Conservation (phyloP, 108 stramenopile species). For the Craspedostauros australis region DNA sequence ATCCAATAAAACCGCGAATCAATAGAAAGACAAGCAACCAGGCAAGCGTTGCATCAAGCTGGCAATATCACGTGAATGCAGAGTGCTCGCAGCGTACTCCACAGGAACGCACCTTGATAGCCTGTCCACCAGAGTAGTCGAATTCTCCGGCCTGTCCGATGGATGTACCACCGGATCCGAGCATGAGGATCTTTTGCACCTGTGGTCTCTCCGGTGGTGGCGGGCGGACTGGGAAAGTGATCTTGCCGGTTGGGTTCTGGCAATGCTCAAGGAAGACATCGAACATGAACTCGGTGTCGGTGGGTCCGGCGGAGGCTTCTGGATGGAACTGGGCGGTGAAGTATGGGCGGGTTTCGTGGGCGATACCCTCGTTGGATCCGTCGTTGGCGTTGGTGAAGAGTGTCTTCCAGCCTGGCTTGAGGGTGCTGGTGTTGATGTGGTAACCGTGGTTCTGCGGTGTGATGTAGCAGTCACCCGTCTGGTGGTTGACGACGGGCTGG, state of each 20-base stretch:
- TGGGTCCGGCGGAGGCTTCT: conserved; percentile 94
- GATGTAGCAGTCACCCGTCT: conserved; percentile 95
- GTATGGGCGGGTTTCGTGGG: conserved; percentile 90
- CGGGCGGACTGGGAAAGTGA: conserved; percentile 66
- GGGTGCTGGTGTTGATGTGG: conserved; percentile 81
- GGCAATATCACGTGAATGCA: too few species aligned
- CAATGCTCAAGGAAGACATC: conserved; percentile 89
- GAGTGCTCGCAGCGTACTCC: too few species aligned
- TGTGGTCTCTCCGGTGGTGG: conserved; percentile 49
- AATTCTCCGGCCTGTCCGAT: conserved; percentile 99
- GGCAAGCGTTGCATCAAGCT: too few species aligned
- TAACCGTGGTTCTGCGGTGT: conserved; percentile 99
- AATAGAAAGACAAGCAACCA: too few species aligned
- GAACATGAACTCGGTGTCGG: conserved; percentile 97
- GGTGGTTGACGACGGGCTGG: conserved; percentile 94
- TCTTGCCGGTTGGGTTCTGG: conserved; percentile 54
- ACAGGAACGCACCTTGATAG: conserved; percentile 81
- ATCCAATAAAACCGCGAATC: too few species aligned
- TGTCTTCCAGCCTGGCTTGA: conserved; percentile 81
- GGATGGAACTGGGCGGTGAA: conserved; percentile 99
- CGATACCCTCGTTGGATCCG: conserved; percentile 96
- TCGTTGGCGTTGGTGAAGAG: conserved; percentile 98
- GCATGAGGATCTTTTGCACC: conserved; percentile 94
- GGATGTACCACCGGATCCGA: conserved; percentile 94
- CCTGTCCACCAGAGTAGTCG: conserved; percentile 98